phyloP scores from a whole-genome alignment of 164 flowering plant species.

The Berberis thunbergii region DNA sequence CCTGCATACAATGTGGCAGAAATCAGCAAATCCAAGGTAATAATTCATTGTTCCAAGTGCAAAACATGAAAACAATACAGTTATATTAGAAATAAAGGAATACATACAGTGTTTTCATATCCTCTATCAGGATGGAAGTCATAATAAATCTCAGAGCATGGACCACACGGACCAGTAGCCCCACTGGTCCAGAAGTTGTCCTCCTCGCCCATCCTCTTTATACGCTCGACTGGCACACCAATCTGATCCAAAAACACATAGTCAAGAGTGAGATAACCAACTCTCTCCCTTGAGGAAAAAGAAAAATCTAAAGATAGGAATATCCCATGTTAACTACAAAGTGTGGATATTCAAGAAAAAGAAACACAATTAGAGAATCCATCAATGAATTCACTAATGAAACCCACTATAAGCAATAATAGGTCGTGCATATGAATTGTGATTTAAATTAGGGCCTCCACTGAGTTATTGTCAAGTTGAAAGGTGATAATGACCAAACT shows the following conservation, averaged over 20 bases:
- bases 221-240: slow-evolving; percentile 77
- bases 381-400: too few relatives aligned
- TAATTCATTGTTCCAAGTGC: neutral
- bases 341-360: too few relatives aligned
- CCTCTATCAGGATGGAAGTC: slow-evolving; percentile 93
- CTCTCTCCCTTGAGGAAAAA: neutral
- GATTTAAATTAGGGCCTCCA: too few relatives aligned
- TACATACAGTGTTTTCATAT: slow-evolving; percentile 40
- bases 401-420: too few relatives aligned
- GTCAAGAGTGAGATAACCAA: neutral
- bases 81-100: neutral
- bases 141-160: slow-evolving; percentile 92
- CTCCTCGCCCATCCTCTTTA: slow-evolving; percentile 85
- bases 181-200: slow-evolving; percentile 99
- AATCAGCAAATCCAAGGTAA: neutral
- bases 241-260: slow-evolving; percentile 36
- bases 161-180: slow-evolving; percentile 90
- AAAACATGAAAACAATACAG: neutral
- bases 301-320: neutral
- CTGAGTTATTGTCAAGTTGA: too few relatives aligned
- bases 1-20: slow-evolving; percentile 32
- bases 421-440: too few relatives aligned
- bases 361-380: too few relatives aligned
- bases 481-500: too few relatives aligned
- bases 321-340: neutral